Conservation (phyloP, 495 filamentous ascomycete species). For the Podospora pseudoanserina region DNA sequence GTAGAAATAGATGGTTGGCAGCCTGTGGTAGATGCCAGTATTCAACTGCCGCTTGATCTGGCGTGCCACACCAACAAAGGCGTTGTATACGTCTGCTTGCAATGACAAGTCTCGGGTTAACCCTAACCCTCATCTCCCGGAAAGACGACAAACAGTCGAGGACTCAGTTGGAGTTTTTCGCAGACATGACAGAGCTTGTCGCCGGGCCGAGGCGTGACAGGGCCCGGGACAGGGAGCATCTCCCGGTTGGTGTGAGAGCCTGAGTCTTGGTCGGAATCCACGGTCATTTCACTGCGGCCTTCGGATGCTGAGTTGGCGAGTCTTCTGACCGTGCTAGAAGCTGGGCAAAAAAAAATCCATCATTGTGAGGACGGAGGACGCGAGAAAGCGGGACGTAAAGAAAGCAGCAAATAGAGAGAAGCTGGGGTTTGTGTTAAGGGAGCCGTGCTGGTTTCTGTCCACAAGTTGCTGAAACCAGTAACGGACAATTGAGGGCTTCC, state of each 20-base stretch:
- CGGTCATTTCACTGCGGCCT: background rate
- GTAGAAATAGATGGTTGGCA: slow-evolving; percentile 22
- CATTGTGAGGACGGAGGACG: no score
- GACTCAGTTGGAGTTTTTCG: background rate
- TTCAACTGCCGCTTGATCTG: slow-evolving; percentile 14
- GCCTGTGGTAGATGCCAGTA: slow-evolving; percentile 20
- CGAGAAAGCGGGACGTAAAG: background rate
- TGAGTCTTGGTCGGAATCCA: background rate
- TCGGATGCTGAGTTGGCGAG: background rate
- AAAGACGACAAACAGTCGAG: background rate
- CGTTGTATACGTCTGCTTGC: slow-evolving; percentile 15
- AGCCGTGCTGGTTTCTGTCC: background rate
- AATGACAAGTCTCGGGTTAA: slow-evolving; percentile 5
- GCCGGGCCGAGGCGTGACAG: background rate
- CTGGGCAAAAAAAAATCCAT: background rate
- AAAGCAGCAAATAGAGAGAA: background rate
- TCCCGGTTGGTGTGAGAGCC: background rate
- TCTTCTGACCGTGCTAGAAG: background rate
- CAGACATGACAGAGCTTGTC: background rate
- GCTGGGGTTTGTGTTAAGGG: background rate
- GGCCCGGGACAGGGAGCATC: background rate
- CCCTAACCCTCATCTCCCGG: background rate
- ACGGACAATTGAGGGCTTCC: background rate
- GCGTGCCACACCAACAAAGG: slow-evolving; percentile 21
- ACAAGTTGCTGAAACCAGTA: background rate